A percentile compares a stretch with the other conserved stretches of the same genome.
phyloP scores from a whole-genome alignment of 108 stramenopile species.

The Pseudonitzschia pungens region DNA sequence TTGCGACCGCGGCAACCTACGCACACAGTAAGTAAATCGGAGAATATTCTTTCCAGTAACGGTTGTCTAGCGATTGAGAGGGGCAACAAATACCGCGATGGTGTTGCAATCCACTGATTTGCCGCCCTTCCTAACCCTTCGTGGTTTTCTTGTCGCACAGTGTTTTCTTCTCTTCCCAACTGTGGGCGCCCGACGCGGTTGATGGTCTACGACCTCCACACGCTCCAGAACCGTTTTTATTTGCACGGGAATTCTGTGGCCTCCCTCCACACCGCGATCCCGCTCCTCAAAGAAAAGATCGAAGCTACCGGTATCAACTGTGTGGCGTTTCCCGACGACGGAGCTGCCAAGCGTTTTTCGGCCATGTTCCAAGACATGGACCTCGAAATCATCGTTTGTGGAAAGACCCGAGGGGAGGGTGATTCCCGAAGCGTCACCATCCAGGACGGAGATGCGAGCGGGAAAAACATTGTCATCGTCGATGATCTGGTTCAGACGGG shows the following conservation, averaged over 20 bases:
- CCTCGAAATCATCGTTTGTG: constrained; percentile 75
- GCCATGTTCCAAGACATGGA: constrained; percentile 66
- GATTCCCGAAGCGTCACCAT: constrained; percentile 53
- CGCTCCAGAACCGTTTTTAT: constrained; percentile 84
- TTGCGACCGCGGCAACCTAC: constrained; percentile 89
- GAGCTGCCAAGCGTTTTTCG: constrained; percentile 89
- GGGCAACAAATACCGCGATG: not conserved
- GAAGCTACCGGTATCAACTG: constrained; percentile 49
- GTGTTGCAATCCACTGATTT: not conserved
- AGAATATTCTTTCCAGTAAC: not conserved
- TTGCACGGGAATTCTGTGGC: constrained; percentile 80
- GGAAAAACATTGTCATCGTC: constrained; percentile 75
- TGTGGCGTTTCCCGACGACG: constrained; percentile 90
- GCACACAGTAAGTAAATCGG: constrained; percentile 47
- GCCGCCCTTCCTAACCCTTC: not conserved
- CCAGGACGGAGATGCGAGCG: constrained; percentile 57
- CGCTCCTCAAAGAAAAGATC: constrained; percentile 59
- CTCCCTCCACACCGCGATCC: constrained; percentile 81
- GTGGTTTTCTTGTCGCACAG: not conserved
- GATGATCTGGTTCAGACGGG: constrained; percentile 91
- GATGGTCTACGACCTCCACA: constrained; percentile 91
- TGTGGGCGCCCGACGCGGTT: constrained; percentile 81
- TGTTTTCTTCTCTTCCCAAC: constrained; percentile 81
- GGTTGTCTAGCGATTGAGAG: not conserved
- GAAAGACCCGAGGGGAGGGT: constrained; percentile 69